Base-by-base conservation (phyloP, 441 rosid species). In the Jatropha podagrica region DNA sequence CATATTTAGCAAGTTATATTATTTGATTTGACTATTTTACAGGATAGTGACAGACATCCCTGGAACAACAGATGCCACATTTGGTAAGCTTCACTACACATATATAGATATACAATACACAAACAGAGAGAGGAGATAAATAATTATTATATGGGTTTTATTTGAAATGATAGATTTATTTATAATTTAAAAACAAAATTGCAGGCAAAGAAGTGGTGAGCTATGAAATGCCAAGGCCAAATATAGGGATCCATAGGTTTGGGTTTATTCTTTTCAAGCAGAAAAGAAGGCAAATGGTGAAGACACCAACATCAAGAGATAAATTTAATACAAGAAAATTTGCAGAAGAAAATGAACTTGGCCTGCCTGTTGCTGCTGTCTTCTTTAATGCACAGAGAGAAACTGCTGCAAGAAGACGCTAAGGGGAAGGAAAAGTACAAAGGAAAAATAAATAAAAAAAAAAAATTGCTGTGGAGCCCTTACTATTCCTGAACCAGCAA, bases 1-100 rank as follows among this genome's bases (percentile, higher is more conserved):
- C 18, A 32, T 37, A 20, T 26, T 6, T 58, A 38, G 48, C 59
- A 18, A 17, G 4, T 2, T 58, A 5, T 58, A 20, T 20, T 68
- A 10, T 17, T 42, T 54, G 9, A 54, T n/a, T 80, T 3, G 58
- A 49, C 65, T 8, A 56, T 68, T 60, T 46, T 38, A 46, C 88
- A 94, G 98, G 97, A 77, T 91, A 27, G 97, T 94, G 76, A 90
- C 92, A 5, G 96, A 94, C 85, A 92, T 94, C 70, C 98, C 98
- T 15, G 98, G 97, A 63, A 92, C 97, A 60, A 94, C 98, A n/a
- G 95, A 92, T 81, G 89, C 81, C 26, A 80, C 94, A 72, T 95
- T 95, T 77, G 99, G 99, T 89, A 88, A 82, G 9, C 0, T 20
- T 51, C 44, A 17, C 54, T 11, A 5, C 40, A 4, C 5, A 52